Evolutionary conservation across 352 stramenopile genomes (phyloP), one percentile per base, ranked within the genome.

Genomic region (Pythium scleroteichum): DNA sequence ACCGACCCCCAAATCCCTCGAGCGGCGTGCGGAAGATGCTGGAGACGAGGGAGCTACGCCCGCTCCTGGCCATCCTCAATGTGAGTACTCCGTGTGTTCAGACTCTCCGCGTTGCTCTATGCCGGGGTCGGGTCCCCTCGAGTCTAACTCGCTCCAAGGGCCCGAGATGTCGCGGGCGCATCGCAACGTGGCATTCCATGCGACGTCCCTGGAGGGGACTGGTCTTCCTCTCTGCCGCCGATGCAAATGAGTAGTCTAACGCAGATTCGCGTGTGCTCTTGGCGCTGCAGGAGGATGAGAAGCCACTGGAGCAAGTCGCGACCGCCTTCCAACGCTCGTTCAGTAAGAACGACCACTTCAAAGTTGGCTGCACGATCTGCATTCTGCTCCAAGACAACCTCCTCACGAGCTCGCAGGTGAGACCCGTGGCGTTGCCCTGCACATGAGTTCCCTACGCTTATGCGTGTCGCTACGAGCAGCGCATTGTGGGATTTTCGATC

Each of bases 321-420:
- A 81, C 69, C 45, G 68, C 83, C 49, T 93, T 93, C 62, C 59
- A 84, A 52, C 78, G 79, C 40, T 90, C 85, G 9, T 94, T 92
- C 68, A 91, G 78, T 46, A 94, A 94, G 68, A 94, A 91, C 55
- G 85, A 93, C 68, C 85, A 94, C 68, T 94, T 94, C 64, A 92
- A 93, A 87, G 79, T 94, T 48, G 90, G 90, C 62, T 97, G 88
- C 74, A 92, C 84, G 38, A 81, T 97, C 59, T 95, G 82, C 71
- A 92, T 96, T 63, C 52, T 97, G 66, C 66, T 97, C 16, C 78
- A 92, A 59, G 90, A 97, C 73, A 96, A 97, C 44, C 67, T 97
- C 59, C 83, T 97, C 46, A 97, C 87, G 14, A 89, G 84, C 57
- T 89, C 85, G 8, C 87, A 96, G 84, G 87, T 94, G 56, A 16